Percentiles rank a stretch among this genome's conserved stretches.
Conservation (phyloP, 352 stramenopile genomes). For the Poterioochromonas sp. region DNA sequence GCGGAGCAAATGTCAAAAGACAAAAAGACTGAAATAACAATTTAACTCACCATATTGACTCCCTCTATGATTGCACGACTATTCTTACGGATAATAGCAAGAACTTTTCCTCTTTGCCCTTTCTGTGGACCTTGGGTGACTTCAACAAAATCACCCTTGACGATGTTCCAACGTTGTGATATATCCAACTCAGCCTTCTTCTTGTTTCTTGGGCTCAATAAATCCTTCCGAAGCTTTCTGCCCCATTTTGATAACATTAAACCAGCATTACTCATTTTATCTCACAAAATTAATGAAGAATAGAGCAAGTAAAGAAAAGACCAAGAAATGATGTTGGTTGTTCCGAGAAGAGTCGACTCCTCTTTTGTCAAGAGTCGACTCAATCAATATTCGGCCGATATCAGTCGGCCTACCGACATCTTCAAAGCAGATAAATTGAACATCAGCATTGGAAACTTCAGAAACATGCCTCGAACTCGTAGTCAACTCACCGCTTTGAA, state of each 20-base stretch:
- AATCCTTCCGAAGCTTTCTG: background rate
- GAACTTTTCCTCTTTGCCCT: slow-evolving; percentile 36
- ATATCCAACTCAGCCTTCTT: background rate
- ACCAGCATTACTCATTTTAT: too few species aligned
- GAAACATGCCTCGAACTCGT: too few species aligned
- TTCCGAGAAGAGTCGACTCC: too few species aligned
- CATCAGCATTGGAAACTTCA: too few species aligned
- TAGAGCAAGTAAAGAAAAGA: too few species aligned
- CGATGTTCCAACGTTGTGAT: slow-evolving; percentile 28
- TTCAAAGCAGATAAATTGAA: too few species aligned
- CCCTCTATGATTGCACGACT: slow-evolving; percentile 43
- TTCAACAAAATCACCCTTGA: slow-evolving; percentile 38
- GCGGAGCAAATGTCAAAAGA: background rate
- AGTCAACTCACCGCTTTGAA: too few species aligned
- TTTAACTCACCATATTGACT: slow-evolving; percentile 42
- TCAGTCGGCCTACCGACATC: too few species aligned
- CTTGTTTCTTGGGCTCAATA: background rate
- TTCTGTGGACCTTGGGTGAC: slow-evolving; percentile 38
- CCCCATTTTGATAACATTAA: background rate
- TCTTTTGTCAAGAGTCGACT: too few species aligned
- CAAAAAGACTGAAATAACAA: background rate
- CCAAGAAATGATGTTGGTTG: too few species aligned
- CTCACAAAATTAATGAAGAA: too few species aligned
- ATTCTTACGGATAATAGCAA: slow-evolving; percentile 41
- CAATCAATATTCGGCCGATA: too few species aligned